These are phyloP conservation scores for Handroanthus guayacan DNA, from an alignment of 257 asterid species.

Conservation along the genomic window DNA sequence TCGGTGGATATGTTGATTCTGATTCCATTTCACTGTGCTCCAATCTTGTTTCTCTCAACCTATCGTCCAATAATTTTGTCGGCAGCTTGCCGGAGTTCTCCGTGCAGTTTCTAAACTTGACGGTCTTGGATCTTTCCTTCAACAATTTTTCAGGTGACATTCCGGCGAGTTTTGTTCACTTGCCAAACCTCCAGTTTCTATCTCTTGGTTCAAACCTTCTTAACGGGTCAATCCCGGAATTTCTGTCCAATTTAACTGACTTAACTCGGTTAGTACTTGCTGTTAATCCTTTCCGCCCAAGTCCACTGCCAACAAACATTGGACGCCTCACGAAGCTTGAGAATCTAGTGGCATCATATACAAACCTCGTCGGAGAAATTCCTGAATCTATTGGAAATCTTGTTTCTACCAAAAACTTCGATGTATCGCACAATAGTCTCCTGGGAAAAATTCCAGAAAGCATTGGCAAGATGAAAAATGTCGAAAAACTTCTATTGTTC, in stretches of 20 bases:
- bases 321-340: conserved; percentile 71
- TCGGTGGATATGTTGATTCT: conserved; percentile 53
- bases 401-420: conserved; percentile 51
- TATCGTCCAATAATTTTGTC: conserved; percentile 63
- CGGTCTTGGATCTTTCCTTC: conserved; percentile 51
- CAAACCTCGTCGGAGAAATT: conserved; percentile 61
- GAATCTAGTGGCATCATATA: conserved; percentile 38
- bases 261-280: conserved; percentile 58
- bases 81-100: conserved; percentile 65
- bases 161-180: conserved; percentile 60
- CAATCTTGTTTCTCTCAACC: conserved; percentile 51
- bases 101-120: conserved; percentile 51
- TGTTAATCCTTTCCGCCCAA: conserved; percentile 53
- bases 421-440: conserved; percentile 54
- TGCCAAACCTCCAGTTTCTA: conserved; percentile 58
- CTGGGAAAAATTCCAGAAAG: conserved; percentile 64
- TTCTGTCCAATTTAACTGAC: conserved; percentile 63
- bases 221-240: conserved; percentile 75
- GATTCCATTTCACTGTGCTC: conserved; percentile 62
- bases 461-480: conserved; percentile 51
- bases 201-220: conserved; percentile 56
- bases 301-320: conserved; percentile 60
- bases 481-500: conserved; percentile 51
- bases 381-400: conserved; percentile 71
- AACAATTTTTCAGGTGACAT: conserved; percentile 80